These are phyloP conservation scores for Aspergillus niger DNA, from an alignment of 2,329 filamentous ascomycete genomes.

Conservation along the genomic window DNA sequence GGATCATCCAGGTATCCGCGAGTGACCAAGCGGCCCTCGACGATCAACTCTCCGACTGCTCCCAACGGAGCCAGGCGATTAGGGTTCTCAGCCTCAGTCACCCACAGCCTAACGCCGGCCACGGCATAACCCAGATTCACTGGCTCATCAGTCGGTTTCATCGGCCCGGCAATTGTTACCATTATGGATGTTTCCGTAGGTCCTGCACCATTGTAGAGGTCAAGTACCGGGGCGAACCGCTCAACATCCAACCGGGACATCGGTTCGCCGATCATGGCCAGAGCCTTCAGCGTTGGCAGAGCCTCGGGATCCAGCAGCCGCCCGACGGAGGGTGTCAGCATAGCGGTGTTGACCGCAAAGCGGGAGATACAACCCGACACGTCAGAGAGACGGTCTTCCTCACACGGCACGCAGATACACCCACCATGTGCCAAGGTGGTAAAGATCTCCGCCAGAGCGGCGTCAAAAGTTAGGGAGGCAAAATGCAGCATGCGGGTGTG, in stretches of 20 bases:
- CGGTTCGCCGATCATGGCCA: constrained; percentile 2
- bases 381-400: constrained; percentile 44
- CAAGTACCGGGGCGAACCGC: not conserved
- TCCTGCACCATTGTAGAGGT: not conserved
- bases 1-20: constrained; percentile 3
- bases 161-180: not conserved
- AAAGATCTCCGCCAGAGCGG: constrained; percentile 35
- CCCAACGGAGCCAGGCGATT: constrained; percentile 5
- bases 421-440: constrained; percentile 45
- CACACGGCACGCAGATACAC: constrained; percentile 46
- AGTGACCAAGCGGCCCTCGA: constrained; percentile 8
- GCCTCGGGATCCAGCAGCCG: not conserved
- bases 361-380: constrained; percentile 10
- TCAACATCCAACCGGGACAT: not conserved
- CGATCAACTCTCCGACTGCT: constrained; percentile 8
- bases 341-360: not conserved
- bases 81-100: not conserved
- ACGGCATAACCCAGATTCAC: constrained; percentile 1
- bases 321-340: not conserved
- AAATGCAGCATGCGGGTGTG: constrained; percentile 36
- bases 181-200: not conserved
- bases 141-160: not conserved
- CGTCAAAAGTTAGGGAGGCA: constrained; percentile 44
- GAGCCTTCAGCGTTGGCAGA: not conserved
- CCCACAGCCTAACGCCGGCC: constrained; percentile 5